A percentile compares a stretch with the other conserved stretches of the same genome.
Conservation (phyloP, 169 alveolate genomes). For the Cryptosporidium sp. region DNA sequence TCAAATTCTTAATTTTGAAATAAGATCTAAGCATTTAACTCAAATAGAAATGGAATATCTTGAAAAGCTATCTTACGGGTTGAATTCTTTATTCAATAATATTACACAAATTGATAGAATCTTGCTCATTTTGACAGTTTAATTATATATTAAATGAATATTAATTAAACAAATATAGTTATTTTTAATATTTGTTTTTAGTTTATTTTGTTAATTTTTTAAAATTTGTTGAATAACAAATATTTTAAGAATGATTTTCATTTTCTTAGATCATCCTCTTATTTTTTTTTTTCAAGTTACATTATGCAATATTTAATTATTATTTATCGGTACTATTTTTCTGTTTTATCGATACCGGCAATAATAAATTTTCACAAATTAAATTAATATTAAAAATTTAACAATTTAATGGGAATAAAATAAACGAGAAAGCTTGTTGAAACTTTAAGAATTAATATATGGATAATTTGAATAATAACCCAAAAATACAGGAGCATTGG, state of each 20-base stretch:
- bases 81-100: slow-evolving; percentile 21
- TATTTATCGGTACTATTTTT: neutral
- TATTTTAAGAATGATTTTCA: no score
- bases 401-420: slow-evolving; percentile 8
- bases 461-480: slow-evolving; percentile 19
- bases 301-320: neutral
- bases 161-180: neutral
- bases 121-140: slow-evolving; percentile 25
- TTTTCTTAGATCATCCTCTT: neutral
- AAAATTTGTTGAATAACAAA: no score
- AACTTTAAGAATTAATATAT: neutral
- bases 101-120: slow-evolving; percentile 41
- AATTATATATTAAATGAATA: slow-evolving; percentile 10
- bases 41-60: slow-evolving; percentile 56
- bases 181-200: no score
- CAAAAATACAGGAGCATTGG: slow-evolving; percentile 69
- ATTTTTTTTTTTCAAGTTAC: neutral
- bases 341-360: neutral
- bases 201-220: neutral
- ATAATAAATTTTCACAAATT: neutral
- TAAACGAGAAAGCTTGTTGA: neutral
- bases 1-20: slow-evolving; percentile 55
- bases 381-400: neutral
- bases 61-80: slow-evolving; percentile 21
- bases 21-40: slow-evolving; percentile 58